Percentiles rank a stretch among this genome's conserved stretches.
phyloP scores from a whole-genome alignment of 108 stramenopile species.

The Nitzschia inconspicua region DNA sequence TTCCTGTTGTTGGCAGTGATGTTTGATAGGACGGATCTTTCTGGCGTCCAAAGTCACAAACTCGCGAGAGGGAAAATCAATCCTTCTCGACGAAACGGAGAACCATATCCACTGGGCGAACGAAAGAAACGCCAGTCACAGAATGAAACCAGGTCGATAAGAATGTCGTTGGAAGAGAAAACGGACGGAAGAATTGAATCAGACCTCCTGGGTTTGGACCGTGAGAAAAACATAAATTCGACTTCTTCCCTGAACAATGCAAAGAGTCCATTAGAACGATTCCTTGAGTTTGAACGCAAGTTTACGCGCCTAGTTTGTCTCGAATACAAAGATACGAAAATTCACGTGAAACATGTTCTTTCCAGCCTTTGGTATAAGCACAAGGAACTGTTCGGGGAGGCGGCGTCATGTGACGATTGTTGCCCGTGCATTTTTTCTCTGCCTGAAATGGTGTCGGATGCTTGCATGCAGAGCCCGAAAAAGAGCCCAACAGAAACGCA shows the following conservation, averaged over 20 bases:
- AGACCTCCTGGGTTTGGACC: too few species aligned
- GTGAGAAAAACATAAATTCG: too few species aligned
- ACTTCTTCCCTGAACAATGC: too few species aligned
- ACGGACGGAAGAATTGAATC: too few species aligned
- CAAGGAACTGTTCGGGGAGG: constrained; percentile 8
- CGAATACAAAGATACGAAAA: constrained; percentile 8
- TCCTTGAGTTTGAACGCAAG: constrained; percentile 4
- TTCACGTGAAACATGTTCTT: background rate
- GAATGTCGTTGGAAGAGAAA: too few species aligned
- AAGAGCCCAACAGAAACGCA: background rate
- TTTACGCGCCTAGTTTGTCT: background rate
- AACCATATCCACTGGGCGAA: background rate
- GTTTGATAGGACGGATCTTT: background rate
- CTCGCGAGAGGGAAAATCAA: background rate
- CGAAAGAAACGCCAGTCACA: background rate
- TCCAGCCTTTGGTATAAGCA: constrained; percentile 25
- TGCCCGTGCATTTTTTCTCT: constrained; percentile 16
- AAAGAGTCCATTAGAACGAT: background rate
- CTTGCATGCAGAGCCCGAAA: constrained; percentile 12
- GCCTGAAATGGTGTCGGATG: constrained; percentile 1
- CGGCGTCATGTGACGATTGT: constrained; percentile 2
- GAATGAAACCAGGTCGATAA: too few species aligned
- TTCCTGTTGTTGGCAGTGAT: too few species aligned
- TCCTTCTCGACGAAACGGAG: background rate
- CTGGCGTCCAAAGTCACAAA: background rate